A percentile compares a stretch with the other conserved stretches of the same genome.
These are phyloP conservation scores for Diplocarpon rosae DNA, from an alignment of 2,329 filamentous ascomycete species.

Conservation along the genomic window DNA sequence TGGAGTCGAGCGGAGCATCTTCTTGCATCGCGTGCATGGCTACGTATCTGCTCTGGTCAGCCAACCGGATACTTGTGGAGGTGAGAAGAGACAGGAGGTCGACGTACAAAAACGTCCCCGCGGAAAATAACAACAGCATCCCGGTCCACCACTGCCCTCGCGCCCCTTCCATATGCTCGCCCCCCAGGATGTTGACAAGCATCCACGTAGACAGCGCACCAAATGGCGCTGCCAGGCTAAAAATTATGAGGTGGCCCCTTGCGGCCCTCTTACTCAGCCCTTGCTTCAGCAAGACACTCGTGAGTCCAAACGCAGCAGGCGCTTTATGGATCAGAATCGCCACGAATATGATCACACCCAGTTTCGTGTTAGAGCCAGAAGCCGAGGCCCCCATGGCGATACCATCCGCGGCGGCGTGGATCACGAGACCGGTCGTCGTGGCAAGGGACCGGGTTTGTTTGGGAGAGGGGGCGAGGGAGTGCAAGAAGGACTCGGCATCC, in stretches of 20 bases:
- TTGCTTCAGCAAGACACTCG: conserved; percentile 80
- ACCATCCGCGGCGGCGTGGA: conserved; percentile 88
- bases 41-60: conserved; percentile 56
- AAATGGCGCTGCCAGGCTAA: conserved; percentile 80
- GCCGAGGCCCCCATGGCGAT: conserved; percentile 91
- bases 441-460: conserved; percentile 55
- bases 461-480: conserved; percentile 44
- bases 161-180: conserved; percentile 40
- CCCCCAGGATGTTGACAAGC: conserved; percentile 62
- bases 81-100: not conserved
- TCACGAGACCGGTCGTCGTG: conserved; percentile 90
- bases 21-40: conserved; percentile 99
- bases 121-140: conserved; percentile 87
- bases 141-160: conserved; percentile 77
- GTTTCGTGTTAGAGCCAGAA: conserved; percentile 57
- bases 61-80: not conserved
- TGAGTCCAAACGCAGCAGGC: conserved; percentile 88
- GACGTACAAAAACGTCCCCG: conserved; percentile 83
- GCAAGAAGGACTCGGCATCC: conserved; percentile 47
- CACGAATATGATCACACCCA: conserved; percentile 87
- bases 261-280: conserved; percentile 80
- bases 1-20: conserved; percentile 38
- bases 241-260: conserved; percentile 75
- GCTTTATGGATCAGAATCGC: conserved; percentile 98
- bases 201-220: conserved; percentile 79